phyloP scores from a whole-genome alignment of 371 early-diverging fungal genomes.

The Mortierella sp. region DNA sequence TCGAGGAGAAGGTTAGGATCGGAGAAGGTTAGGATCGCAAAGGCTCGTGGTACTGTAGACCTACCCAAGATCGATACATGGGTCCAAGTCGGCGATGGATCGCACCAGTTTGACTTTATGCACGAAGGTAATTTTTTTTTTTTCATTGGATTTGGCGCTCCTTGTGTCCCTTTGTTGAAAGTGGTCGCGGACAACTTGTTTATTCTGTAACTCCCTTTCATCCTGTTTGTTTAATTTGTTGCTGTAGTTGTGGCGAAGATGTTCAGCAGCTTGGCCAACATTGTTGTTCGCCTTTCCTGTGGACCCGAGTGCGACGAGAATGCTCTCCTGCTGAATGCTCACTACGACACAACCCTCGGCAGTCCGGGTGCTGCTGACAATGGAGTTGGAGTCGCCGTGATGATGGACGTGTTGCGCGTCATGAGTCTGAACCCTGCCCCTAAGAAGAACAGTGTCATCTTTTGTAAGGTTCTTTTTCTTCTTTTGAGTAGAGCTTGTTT shows the following conservation, averaged over 20 bases:
- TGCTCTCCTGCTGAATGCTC: slow-evolving; percentile 78
- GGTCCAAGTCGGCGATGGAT: slow-evolving; percentile 72
- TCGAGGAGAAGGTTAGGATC: slow-evolving; percentile 34
- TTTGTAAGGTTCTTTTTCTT: slow-evolving; percentile 61
- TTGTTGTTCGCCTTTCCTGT: slow-evolving; percentile 81
- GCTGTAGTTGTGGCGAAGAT: slow-evolving; percentile 70
- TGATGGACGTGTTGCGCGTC: slow-evolving; percentile 80
- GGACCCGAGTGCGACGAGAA: slow-evolving; percentile 74
- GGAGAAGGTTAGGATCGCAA: slow-evolving; percentile 32
- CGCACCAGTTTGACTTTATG: slow-evolving; percentile 82
- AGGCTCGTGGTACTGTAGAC: background rate
- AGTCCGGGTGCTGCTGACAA: slow-evolving; percentile 77
- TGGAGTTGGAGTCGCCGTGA: slow-evolving; percentile 77
- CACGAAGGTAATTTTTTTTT: slow-evolving; percentile 63
- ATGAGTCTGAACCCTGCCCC: slow-evolving; percentile 62
- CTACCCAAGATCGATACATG: slow-evolving; percentile 71
- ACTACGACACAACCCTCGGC: slow-evolving; percentile 78
- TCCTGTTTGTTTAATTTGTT: background rate
- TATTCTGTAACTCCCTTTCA: background rate
- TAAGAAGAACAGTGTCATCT: slow-evolving; percentile 70
- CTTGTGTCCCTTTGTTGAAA: too few species aligned
- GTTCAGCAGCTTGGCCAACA: slow-evolving; percentile 80
- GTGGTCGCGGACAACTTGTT: background rate
- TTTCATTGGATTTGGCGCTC: background rate
- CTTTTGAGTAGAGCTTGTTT: background rate